Evolutionary conservation across 139 green algal genomes (phyloP).

Genomic region (Chlamydomonas sp.): DNA sequence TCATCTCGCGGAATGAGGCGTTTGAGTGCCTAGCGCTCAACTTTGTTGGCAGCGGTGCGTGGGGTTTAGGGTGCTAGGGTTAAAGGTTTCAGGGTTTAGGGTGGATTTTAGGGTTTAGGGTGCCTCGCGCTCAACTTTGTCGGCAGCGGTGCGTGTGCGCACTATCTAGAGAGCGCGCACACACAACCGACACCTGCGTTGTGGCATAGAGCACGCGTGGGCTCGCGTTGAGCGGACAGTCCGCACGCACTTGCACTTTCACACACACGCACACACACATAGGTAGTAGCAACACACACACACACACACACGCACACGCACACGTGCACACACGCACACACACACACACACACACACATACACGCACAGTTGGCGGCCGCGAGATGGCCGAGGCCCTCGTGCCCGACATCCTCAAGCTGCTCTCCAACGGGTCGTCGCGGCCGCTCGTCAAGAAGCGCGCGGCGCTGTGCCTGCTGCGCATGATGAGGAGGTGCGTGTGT

Average conservation of each 20-base stretch:
- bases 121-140: conserved; percentile 87
- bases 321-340: too few species aligned
- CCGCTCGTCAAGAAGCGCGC: conserved; percentile 95
- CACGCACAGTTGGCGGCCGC: conserved; percentile 86
- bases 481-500: conserved; percentile 71
- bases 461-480: conserved; percentile 85
- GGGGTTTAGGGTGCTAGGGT: neutral
- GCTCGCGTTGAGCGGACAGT: too few species aligned
- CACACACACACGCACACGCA: too few species aligned
- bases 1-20: conserved; percentile 86
- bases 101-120: conserved; percentile 88
- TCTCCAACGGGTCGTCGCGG: conserved; percentile 69
- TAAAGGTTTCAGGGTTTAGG: conserved; percentile 15
- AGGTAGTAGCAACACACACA: too few species aligned
- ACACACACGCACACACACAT: too few species aligned
- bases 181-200: neutral
- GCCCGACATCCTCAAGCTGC: conserved; percentile 82
- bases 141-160: conserved; percentile 67
- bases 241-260: too few species aligned
- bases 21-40: conserved; percentile 92
- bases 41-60: conserved; percentile 78
- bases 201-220: too few species aligned
- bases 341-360: too few species aligned
- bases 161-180: too few species aligned
- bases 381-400: conserved; percentile 93